These are phyloP conservation scores for Ascochyta clinopodiicola DNA, from an alignment of 2,329 filamentous ascomycete genomes.

Conservation along the genomic window DNA sequence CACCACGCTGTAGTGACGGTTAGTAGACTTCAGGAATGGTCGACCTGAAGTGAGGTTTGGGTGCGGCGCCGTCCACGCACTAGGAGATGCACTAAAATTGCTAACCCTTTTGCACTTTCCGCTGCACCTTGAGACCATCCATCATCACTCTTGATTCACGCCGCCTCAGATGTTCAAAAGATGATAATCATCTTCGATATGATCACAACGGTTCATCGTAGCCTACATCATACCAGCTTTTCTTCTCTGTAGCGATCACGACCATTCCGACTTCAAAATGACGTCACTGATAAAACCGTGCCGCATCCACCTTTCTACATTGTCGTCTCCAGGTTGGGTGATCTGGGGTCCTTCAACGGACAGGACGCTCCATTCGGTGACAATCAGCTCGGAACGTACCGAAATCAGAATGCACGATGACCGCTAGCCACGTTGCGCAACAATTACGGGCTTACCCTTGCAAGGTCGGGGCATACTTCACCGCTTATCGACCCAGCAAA, in stretches of 20 bases:
- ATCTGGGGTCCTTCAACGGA: constrained; percentile 10
- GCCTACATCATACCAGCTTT: not conserved
- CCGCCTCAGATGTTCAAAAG: too few relatives aligned
- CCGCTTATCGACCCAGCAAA: constrained; percentile 15
- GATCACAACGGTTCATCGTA: not conserved
- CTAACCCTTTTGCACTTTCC: not conserved
- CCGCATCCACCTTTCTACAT: not conserved
- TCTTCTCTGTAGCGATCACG: not conserved
- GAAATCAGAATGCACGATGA: constrained; percentile 3
- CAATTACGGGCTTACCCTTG: constrained; percentile 11
- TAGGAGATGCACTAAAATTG: not conserved
- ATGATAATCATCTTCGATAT: not conserved
- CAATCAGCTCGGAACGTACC: not conserved
- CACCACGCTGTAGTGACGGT: too few relatives aligned
- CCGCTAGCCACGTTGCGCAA: constrained; percentile 17
- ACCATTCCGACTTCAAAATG: not conserved
- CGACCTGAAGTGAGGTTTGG: not conserved
- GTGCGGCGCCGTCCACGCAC: not conserved
- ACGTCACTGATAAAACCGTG: constrained; percentile 1
- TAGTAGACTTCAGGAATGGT: not conserved
- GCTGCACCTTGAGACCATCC: not conserved
- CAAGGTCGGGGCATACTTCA: constrained; percentile 1
- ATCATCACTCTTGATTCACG: too few relatives aligned
- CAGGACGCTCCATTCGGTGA: not conserved
- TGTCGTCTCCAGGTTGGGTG: not conserved